Base-by-base conservation (phyloP, 2,329 filamentous ascomycete genomes). In the Colletotrichum sansevieriae region DNA sequence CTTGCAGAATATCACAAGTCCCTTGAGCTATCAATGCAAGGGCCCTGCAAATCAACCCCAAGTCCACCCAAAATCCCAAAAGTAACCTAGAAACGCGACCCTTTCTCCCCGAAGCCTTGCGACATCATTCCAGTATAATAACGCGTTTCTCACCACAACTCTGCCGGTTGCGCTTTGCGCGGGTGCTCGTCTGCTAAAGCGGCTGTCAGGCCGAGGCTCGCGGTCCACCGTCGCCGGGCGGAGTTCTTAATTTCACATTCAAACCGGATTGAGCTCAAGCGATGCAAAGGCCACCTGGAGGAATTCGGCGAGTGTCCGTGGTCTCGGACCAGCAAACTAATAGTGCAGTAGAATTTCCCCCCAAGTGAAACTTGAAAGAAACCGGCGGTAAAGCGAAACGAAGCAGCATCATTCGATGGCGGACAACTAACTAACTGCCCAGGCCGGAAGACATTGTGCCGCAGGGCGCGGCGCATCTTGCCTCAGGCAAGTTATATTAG, bases 401-500 rank as follows among this genome's bases (percentile, higher is more conserved):
- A 29, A 1, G 29, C n/a, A 29, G 13, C 15, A 25, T 3, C 22
- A 22, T 4, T 25, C 25, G 47, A 51, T 29, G 22, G 22, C 47
- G 47, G 15, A 15, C 15, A 12, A n/a, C 47, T 12, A 8, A n/a
- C 33, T 54, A 8, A 18, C 12, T 29, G 59, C 59, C 37, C 44
- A 61, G 57, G 39, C 57, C 33, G 44, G 18, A n/a, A 62, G 41
- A 51, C 49, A 43, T 55, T 54, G 12, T 33, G 46, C 61, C 61
- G 39, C 54, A 47, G 39, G 37, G 62, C 33, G 51, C 25, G 25
- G 22, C 11, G 44, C 39, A 18, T 54, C 39, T 65, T 52, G 60
- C 29, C 60, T 22, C n/a, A 29, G 22, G 65, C 46, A 33, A 25
- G 39, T 65, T 47, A 47, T 44, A 55, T 64, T 59, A 59, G n/a